Evolutionary conservation across 345 rosid genomes (phyloP).

Genomic region (Heritiera littoralis): DNA sequence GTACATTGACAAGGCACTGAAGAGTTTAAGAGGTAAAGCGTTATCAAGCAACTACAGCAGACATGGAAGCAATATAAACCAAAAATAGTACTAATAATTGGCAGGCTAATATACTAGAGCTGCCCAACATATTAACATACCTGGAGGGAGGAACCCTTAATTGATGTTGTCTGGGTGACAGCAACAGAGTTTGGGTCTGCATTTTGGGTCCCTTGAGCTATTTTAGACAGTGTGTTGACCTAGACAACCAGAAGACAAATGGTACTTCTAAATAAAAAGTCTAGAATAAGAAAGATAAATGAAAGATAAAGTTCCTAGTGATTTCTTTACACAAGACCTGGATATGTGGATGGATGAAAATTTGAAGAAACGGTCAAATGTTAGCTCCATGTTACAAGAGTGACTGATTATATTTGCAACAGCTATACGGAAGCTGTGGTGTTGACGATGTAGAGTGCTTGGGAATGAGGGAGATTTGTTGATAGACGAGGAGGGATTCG

Average conservation of each 20-base stretch:
- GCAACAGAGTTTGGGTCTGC: slow-evolving; percentile 81
- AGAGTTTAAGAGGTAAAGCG: slow-evolving; percentile 32
- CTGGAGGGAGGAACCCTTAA: slow-evolving; percentile 90
- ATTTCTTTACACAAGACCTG: no score
- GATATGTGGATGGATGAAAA: no score
- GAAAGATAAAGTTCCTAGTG: no score
- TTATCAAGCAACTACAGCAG: slow-evolving; percentile 25
- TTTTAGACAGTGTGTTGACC: slow-evolving; percentile 83
- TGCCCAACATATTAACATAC: slow-evolving; percentile 41
- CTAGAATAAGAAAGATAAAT: background rate
- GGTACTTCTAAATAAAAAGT: background rate
- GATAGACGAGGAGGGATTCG: no score
- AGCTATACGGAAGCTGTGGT: no score
- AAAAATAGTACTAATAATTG: background rate
- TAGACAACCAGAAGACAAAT: slow-evolving; percentile 26
- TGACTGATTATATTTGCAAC: no score
- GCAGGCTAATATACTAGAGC: slow-evolving; percentile 18
- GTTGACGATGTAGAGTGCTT: no score
- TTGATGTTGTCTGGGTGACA: slow-evolving; percentile 70
- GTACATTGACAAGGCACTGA: slow-evolving; percentile 88
- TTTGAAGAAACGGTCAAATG: no score
- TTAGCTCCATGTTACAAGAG: no score
- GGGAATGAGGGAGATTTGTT: no score
- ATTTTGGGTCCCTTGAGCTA: slow-evolving; percentile 87
- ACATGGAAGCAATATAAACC: slow-evolving; percentile 19